Conservation (phyloP, 1,284 basidiomycete genomes). For the Boletus smithii region DNA sequence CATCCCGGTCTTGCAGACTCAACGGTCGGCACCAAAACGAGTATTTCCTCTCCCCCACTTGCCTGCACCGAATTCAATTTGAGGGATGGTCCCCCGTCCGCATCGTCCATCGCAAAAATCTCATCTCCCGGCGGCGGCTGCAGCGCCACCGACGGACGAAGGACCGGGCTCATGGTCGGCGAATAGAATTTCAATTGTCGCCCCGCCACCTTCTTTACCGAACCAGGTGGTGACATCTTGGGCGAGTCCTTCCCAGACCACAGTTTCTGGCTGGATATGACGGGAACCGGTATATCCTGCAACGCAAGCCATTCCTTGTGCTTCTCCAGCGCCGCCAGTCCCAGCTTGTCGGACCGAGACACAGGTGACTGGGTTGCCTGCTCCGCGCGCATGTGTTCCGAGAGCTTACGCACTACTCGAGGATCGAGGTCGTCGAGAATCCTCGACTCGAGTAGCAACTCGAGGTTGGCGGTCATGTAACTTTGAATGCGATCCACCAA, state of each 20-base stretch:
- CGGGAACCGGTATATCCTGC: conserved; percentile 76
- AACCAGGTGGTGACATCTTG: conserved; percentile 21
- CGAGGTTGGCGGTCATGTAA: conserved; percentile 84
- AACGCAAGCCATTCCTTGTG: conserved; percentile 75
- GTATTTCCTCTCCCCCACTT: conserved; percentile 3
- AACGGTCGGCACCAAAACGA: neutral
- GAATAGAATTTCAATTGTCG: conserved; percentile 5
- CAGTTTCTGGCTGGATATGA: conserved; percentile 45
- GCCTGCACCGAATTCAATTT: neutral
- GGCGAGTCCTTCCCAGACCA: conserved; percentile 22
- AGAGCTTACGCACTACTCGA: conserved; percentile 68
- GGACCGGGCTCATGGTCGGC: conserved; percentile 14
- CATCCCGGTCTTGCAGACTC: conserved; percentile 31
- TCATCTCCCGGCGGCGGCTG: conserved; percentile 38
- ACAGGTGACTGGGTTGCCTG: conserved; percentile 71
- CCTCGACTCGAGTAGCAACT: conserved; percentile 80
- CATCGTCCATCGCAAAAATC: conserved; percentile 44
- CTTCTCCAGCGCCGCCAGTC: conserved; percentile 59
- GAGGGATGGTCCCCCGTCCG: conserved; percentile 9
- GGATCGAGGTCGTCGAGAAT: conserved; percentile 76
- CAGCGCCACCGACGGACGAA: conserved; percentile 12
- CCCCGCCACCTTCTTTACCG: conserved; percentile 33
- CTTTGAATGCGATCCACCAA: conserved; percentile 75
- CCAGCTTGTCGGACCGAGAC: conserved; percentile 56
- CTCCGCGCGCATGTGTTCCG: conserved; percentile 53